These are phyloP conservation scores for Tagetes erecta DNA, from an alignment of 129 eudicot species.

Conservation along the genomic window DNA sequence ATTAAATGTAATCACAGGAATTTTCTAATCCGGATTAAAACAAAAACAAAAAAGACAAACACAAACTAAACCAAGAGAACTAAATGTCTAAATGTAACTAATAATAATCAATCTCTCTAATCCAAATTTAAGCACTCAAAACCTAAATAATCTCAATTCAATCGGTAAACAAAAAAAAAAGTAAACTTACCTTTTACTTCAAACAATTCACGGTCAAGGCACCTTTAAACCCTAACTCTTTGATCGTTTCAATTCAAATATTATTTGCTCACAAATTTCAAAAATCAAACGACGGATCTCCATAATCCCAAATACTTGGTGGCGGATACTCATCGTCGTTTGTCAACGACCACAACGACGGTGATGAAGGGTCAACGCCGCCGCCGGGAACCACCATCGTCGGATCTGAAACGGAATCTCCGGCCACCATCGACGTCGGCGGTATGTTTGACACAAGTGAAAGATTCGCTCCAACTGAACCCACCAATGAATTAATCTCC, in stretches of 20 bases:
- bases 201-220: slow-evolving; percentile 24
- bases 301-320: slow-evolving; percentile 67
- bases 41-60: not conserved
- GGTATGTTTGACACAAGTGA: slow-evolving; percentile 26
- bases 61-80: not conserved
- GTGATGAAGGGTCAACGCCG: slow-evolving; percentile 38
- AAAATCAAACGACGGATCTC: slow-evolving; percentile 69
- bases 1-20: not conserved
- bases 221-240: slow-evolving; percentile 27
- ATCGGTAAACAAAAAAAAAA: not conserved
- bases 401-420: slow-evolving; percentile 49
- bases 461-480: slow-evolving; percentile 48
- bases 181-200: slow-evolving; percentile 25
- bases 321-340: slow-evolving; percentile 59
- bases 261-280: not conserved
- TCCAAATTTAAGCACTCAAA: not conserved
- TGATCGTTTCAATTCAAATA: not conserved
- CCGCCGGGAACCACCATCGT: slow-evolving; percentile 1
- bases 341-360: slow-evolving; percentile 46
- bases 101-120: slow-evolving; percentile 1
- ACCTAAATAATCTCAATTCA: slow-evolving; percentile 6
- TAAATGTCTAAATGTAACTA: not conserved
- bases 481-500: slow-evolving; percentile 50
- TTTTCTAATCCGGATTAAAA: not conserved
- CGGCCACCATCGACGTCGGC: slow-evolving; percentile 28